These are phyloP conservation scores for Antitrichia curtipendula DNA, from an alignment of 225 moss, liverwort and hornwort species.

Conservation along the genomic window DNA sequence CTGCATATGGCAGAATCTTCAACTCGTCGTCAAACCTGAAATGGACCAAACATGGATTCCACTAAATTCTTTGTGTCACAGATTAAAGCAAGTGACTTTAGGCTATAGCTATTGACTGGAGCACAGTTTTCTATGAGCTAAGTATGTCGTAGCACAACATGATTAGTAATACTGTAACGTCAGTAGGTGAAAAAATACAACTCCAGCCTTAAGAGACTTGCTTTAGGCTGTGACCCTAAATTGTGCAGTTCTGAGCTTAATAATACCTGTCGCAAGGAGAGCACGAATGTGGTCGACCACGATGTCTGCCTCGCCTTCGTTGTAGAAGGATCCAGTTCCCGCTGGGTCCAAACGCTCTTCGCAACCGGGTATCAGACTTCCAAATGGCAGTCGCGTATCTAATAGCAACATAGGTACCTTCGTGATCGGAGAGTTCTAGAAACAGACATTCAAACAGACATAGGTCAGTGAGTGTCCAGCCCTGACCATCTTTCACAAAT, in stretches of 20 bases:
- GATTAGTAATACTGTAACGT: not conserved
- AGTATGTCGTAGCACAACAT: not conserved
- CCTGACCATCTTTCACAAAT: not conserved
- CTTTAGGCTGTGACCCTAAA: not conserved
- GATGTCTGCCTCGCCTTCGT: conserved; percentile 94
- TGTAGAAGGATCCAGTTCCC: conserved; percentile 91
- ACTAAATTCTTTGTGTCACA: not conserved
- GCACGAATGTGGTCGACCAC: conserved; percentile 77
- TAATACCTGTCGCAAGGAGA: conserved; percentile 65
- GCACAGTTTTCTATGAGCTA: not conserved
- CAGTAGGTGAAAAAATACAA: not conserved
- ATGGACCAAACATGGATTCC: not conserved
- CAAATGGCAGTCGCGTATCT: conserved; percentile 82
- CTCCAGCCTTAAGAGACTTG: not conserved
- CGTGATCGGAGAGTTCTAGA: conserved; percentile 54
- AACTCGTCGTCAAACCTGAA: not conserved
- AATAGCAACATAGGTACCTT: conserved; percentile 80
- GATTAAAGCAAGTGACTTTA: not conserved
- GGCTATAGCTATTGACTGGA: not conserved
- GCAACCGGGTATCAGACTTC: conserved; percentile 89
- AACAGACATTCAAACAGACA: not conserved
- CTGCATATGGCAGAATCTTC: not conserved
- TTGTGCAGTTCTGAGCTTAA: not conserved
- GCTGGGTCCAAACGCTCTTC: conserved; percentile 87
- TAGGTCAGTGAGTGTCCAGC: not conserved